Evolutionary conservation across 495 filamentous ascomycete species (phyloP), one percentile per base, ranked within the genome.

Genomic region (Aspergillus olivimuriae): DNA sequence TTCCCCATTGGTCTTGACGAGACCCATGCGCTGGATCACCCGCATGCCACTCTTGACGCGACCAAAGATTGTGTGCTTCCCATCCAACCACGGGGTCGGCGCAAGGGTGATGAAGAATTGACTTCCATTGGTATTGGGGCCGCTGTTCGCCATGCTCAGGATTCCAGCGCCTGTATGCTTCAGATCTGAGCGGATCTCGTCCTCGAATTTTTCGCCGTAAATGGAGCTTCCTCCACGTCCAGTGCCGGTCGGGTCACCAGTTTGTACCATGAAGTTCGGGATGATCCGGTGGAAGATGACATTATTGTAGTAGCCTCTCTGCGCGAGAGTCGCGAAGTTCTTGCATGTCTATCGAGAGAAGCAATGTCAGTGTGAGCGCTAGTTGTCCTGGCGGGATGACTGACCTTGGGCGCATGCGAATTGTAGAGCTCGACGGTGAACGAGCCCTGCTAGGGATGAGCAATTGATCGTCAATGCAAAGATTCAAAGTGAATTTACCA

Each of bases 31-130:
- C 70, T 87, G 81, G 32, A 98, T 84, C 6, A 94, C 72, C 26
- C 72, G 65, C 74, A 98, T 79, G 6, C 92, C 92, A 44, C 65
- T 80, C 66, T 87, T 92, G 18, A 98, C 89, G 33, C 94, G 69
- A 7, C 94, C 92, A 60, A 98, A 98, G 52, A 98, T 95, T 4
- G 92, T 95, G 65, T 98, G 92, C 63, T 95, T 95, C 20, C 89
- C 89, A 66, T 98, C 94, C 46, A 98, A 67, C 92, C 92, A 97
- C 2, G 92, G 92, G 15, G 94, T 92, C 2, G 94, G 94, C 24
- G 89, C 92, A 32, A 96, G 74, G 5, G 94, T 97, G 45, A 98
- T 80, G 63, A 97, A 98, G 58, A 83, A 82, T 41, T 84, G 80
- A 47, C 78, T 84, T 28, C 92, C 94, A 64, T 97, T 97, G 38